Evolutionary conservation across 2,329 filamentous ascomycete species (phyloP).

Genomic region (Apiospora aurea): DNA sequence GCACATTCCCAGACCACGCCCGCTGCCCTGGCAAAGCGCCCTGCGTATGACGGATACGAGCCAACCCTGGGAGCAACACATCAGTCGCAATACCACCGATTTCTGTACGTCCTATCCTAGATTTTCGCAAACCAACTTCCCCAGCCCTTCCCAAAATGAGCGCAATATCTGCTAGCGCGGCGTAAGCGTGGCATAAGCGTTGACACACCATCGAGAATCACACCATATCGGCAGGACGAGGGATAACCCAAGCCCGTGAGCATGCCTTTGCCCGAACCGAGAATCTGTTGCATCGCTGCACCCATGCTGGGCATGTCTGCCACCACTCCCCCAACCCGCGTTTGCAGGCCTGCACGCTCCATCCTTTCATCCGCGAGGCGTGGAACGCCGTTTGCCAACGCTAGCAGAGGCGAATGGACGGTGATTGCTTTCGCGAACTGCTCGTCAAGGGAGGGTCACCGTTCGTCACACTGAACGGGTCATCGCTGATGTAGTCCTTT

Average conservation of each 20-base stretch:
- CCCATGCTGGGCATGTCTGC: no score
- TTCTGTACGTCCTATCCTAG: background rate
- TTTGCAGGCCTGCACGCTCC: no score
- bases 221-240: no score
- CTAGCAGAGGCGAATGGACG: no score
- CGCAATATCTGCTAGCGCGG: background rate
- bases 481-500: constrained; percentile 4
- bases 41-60: background rate
- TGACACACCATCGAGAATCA: no score
- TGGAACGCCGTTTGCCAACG: no score
- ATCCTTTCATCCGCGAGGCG: no score
- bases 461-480: background rate
- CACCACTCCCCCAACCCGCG: no score
- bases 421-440: background rate
- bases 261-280: background rate
- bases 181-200: background rate
- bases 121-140: background rate
- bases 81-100: background rate
- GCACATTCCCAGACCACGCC: background rate
- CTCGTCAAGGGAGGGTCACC: background rate
- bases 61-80: background rate
- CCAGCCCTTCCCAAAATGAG: background rate
- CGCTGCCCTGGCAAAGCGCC: background rate
- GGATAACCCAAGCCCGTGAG: no score
- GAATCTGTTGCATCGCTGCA: background rate